Conservation (phyloP, 768 basidiomycete species). For the Tulasnella calospora region DNA sequence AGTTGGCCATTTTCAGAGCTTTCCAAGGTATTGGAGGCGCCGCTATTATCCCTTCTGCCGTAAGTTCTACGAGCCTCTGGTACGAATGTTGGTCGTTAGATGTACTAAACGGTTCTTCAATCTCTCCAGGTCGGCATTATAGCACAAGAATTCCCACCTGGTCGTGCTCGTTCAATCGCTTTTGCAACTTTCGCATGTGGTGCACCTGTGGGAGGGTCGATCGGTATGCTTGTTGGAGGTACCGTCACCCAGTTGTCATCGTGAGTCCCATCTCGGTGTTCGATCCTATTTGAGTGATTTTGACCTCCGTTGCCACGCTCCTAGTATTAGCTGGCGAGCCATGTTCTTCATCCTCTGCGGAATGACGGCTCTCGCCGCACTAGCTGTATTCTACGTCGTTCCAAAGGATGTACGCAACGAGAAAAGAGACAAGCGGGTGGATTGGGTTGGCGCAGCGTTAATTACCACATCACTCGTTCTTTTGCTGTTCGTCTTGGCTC, state of each 20-base stretch:
- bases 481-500: slow-evolving; percentile 67
- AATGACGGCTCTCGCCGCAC: slow-evolving; percentile 9
- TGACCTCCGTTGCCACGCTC: slow-evolving; percentile 9
- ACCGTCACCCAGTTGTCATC: slow-evolving; percentile 40
- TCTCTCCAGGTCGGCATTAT: slow-evolving; percentile 64
- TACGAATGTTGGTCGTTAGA: neutral
- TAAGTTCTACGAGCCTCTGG: slow-evolving; percentile 36
- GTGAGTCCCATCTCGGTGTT: slow-evolving; percentile 33
- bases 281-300: neutral
- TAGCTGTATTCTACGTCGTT: slow-evolving; percentile 53
- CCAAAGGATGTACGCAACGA: slow-evolving; percentile 47
- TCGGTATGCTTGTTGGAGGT: slow-evolving; percentile 60
- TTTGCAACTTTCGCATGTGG: slow-evolving; percentile 84
- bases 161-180: slow-evolving; percentile 63
- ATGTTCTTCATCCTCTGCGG: slow-evolving; percentile 45
- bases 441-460: slow-evolving; percentile 71
- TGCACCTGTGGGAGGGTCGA: slow-evolving; percentile 70
- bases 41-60: slow-evolving; percentile 67
- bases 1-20: slow-evolving; percentile 66
- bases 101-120: too few species aligned
- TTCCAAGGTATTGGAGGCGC: slow-evolving; percentile 78
- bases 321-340: slow-evolving; percentile 57
- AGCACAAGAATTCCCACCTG: slow-evolving; percentile 66
- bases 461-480: slow-evolving; percentile 62
- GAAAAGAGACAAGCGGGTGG: slow-evolving; percentile 46